A percentile compares a stretch with the other conserved stretches of the same genome.
These are phyloP conservation scores for Alternaria alternata DNA, from an alignment of 2,329 filamentous ascomycete species.

Conservation along the genomic window DNA sequence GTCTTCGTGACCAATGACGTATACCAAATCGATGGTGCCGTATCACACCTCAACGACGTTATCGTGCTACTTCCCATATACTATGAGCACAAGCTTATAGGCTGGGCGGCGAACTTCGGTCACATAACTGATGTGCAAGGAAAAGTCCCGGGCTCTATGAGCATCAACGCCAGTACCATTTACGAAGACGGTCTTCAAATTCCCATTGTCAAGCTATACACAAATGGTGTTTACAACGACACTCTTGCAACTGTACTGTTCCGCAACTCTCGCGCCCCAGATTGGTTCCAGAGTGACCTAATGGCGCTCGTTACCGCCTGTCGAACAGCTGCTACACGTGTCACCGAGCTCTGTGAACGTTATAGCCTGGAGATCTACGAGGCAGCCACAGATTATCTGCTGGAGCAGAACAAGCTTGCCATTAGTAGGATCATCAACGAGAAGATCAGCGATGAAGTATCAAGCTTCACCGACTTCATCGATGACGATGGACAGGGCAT, in stretches of 20 bases:
- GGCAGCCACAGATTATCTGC: conserved; percentile 56
- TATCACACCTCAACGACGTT: conserved; percentile 61
- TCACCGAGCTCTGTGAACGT: conserved; percentile 56
- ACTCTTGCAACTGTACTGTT: conserved; percentile 57
- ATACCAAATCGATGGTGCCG: conserved; percentile 59
- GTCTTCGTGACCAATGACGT: conserved; percentile 62
- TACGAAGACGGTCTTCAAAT: conserved; percentile 62
- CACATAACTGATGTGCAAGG: conserved; percentile 57
- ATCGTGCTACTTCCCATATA: conserved; percentile 61
- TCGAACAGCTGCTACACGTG: conserved; percentile 54
- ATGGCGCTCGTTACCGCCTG: conserved; percentile 59
- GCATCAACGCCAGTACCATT: conserved; percentile 58
- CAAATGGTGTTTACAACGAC: conserved; percentile 54
- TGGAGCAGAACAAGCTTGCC: conserved; percentile 55
- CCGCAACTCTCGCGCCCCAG: conserved; percentile 59
- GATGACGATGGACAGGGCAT: conserved; percentile 59
- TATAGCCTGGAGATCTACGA: conserved; percentile 58
- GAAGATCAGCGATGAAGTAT: conserved; percentile 54
- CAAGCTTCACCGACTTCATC: conserved; percentile 59
- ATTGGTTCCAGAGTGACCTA: conserved; percentile 60
- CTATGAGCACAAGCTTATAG: conserved; percentile 55
- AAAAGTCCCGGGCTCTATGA: conserved; percentile 61
- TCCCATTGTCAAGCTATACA: conserved; percentile 59
- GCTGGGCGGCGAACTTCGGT: conserved; percentile 61
- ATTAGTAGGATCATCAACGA: conserved; percentile 58